These are phyloP conservation scores for Phoma sp. DNA, from an alignment of 2,329 filamentous ascomycete genomes.

Conservation along the genomic window DNA sequence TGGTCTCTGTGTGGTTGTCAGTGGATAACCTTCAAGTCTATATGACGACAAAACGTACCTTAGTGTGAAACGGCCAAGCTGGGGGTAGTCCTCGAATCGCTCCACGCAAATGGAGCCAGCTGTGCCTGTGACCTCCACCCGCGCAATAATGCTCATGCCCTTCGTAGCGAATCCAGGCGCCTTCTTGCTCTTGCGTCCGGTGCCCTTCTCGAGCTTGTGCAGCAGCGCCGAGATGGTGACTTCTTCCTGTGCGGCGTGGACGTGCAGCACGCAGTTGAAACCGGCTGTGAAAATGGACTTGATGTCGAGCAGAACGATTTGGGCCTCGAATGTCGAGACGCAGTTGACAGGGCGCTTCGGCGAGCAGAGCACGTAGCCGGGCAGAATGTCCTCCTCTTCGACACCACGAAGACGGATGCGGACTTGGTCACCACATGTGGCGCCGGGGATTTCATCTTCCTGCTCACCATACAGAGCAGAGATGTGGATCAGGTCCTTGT, in stretches of 20 bases:
- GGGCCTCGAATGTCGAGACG: slow-evolving; percentile 88
- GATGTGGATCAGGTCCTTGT: slow-evolving; percentile 80
- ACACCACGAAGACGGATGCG: slow-evolving; percentile 90
- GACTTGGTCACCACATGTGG: slow-evolving; percentile 93
- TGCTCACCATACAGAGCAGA: slow-evolving; percentile 92
- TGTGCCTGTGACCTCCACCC: slow-evolving; percentile 84
- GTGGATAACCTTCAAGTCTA: slow-evolving; percentile 1
- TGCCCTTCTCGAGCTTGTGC: slow-evolving; percentile 96
- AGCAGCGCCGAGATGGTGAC: slow-evolving; percentile 87
- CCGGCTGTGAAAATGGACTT: slow-evolving; percentile 93
- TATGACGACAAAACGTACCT: slow-evolving; percentile 22
- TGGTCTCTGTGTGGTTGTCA: slow-evolving; percentile 53
- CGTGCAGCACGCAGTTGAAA: slow-evolving; percentile 97
- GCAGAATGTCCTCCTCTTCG: slow-evolving; percentile 95
- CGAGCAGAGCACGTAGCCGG: slow-evolving; percentile 95
- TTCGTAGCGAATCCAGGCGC: slow-evolving; percentile 88
- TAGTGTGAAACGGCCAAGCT: slow-evolving; percentile 54
- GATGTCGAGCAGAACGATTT: slow-evolving; percentile 92
- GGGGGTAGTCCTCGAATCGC: slow-evolving; percentile 93
- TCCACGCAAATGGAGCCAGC: slow-evolving; percentile 91
- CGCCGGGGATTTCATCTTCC: slow-evolving; percentile 84
- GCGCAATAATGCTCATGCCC: slow-evolving; percentile 85
- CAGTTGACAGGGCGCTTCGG: slow-evolving; percentile 92
- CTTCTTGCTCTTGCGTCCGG: slow-evolving; percentile 88
- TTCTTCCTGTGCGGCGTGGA: slow-evolving; percentile 97